Base-by-base conservation (phyloP, 306 rosid species). In the Senna siamea region DNA sequence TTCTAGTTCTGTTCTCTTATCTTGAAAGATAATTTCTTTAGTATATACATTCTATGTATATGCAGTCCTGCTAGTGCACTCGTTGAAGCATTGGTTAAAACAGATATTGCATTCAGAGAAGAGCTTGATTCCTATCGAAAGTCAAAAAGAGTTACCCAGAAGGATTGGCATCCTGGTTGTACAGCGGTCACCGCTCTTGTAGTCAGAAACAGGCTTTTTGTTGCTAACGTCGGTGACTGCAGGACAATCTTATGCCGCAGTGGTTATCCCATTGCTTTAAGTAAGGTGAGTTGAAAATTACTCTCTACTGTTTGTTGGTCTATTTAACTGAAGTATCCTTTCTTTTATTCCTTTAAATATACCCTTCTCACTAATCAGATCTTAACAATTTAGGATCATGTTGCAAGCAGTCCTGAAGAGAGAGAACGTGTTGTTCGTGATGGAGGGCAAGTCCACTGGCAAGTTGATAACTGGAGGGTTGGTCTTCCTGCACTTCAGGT, bases 401-500 rank as follows among this genome's bases (percentile, higher is more conserved):
- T 89, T 57, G 98, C 97, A 44, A 94, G 97, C 82, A 84, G 93
- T 87, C 76, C 78, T 17, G 83, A 85, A 86, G 98, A 94, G 87
- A 83, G 98, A 81, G 92, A 94, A 76, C 91, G 97, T 13, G 86
- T 94, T 64, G 66, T 89, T 81, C 60, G 66, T 44, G 78, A 88
- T 19, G 98, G 96, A 51, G 98, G 92, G 15, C 76, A 85, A 67
- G 95, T 94, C 30, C 86, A 83, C 72, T 94, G 96, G 98, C 98
- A 87, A 83, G 88, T 89, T 37, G 97, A 94, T 79, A 88, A 92
- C 67, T 92, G 98, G 98, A 86, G 97, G 80, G 93, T 94, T 70
- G 97, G 98, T 77, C 85, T 59, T 79, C 95, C 97, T 70, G 98
- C 95, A 7, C 97, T 91, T 74, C 98, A 94, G 98, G 98, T 90